Base-by-base conservation (phyloP, 129 eudicot species). In the Flaveria bidentis region DNA sequence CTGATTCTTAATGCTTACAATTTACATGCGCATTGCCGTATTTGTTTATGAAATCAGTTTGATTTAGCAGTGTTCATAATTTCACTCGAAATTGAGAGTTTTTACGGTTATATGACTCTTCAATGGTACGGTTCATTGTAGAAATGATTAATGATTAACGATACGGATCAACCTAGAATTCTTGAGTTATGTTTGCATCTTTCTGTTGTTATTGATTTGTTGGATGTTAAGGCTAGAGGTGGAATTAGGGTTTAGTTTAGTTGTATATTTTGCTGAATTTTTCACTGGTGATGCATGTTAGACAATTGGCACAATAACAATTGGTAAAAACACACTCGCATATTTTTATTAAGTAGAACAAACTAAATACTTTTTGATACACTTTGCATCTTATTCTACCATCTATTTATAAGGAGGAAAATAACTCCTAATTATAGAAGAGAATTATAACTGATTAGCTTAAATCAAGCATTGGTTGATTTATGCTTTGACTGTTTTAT, bases 231-330 rank as follows among this genome's bases (percentile, higher is more conserved):
- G 45, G 58, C 5, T 28, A 49, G 51, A 65, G 51, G 8, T 76
- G n/a, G 73, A 65, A 33, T 10, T 66, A 28, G 52, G 50, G 80
- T 76, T 76, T 50, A 42, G 22, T 14, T 9, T 50, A 15, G 52
- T 15, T 28, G 0, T 60, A 52, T n/a, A 58, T 57, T 22, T 1
- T 30, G 39, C 33, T 1, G 2, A 56, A 14, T 42, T 26, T 45
- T 12, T 28, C 28, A 16, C 9, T 16, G 6, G 22, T 63, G 6
- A 20, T 20, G 22, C 22, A 20, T 20, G 22, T 20, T 20, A 20
- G 22, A 20, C 22, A 20, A 20, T 20, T 20, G 22, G 22, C 22
- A 20, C 22, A 20, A 20, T 20, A 20, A 20, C 22, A 20, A 20
- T 20, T 0, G 22, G 22, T 20, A 20, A 20, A 20, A 20, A 20